Conservation (phyloP, 108 stramenopile genomes). For the Pseudonitzschia multistriata region DNA sequence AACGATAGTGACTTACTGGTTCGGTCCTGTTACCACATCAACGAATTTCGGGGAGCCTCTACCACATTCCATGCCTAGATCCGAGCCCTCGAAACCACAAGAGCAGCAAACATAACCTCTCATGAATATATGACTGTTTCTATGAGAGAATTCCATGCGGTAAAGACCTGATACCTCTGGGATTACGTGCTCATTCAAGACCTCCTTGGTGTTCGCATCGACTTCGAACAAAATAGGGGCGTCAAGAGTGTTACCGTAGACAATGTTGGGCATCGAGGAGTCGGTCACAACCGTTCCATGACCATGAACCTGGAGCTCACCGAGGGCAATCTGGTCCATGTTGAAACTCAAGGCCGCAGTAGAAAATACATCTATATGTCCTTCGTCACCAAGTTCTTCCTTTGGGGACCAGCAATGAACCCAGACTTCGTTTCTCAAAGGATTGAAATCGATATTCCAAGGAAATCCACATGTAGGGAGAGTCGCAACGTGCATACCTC, state of each 20-base stretch:
- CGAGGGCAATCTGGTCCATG: neutral
- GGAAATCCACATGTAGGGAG: conserved; percentile 1
- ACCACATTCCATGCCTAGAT: conserved; percentile 2
- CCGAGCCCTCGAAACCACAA: conserved; percentile 6
- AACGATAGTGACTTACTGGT: neutral
- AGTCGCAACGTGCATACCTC: neutral
- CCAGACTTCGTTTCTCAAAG: conserved; percentile 4
- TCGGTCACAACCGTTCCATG: neutral
- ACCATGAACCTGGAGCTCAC: conserved; percentile 5
- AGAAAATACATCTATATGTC: conserved; percentile 1
- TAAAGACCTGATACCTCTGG: conserved; percentile 4
- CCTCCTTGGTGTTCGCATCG: conserved; percentile 4
- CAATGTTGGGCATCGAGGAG: conserved; percentile 1
- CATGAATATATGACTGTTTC: neutral
- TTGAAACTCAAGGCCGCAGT: neutral
- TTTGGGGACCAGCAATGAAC: conserved; percentile 8
- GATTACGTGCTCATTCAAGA: neutral
- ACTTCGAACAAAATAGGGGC: neutral
- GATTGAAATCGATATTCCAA: conserved; percentile 3
- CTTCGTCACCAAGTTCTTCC: neutral
- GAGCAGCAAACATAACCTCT: conserved; percentile 9
- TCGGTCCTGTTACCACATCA: neutral
- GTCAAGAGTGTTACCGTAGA: conserved; percentile 3
- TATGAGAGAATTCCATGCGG: conserved; percentile 1
- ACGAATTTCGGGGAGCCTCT: neutral